These are phyloP conservation scores for Neospermospora avenae DNA, from an alignment of 2,329 filamentous ascomycete species.

Conservation along the genomic window DNA sequence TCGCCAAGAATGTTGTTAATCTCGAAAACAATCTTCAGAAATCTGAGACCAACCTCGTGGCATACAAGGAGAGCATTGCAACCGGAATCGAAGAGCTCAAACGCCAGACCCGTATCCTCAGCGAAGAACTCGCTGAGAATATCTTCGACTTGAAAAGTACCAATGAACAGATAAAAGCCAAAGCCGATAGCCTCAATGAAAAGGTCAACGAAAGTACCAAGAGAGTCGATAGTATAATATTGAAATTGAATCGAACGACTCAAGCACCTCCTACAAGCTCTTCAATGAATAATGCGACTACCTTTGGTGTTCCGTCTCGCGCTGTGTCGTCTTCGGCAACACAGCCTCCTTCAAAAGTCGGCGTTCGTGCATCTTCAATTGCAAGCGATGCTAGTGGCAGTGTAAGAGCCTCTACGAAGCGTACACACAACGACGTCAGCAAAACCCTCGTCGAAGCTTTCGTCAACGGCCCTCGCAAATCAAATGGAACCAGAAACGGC, in stretches of 20 bases:
- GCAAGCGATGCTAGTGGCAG: not conserved
- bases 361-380: not conserved
- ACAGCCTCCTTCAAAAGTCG: not conserved
- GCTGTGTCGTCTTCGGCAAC: not conserved
- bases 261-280: not conserved
- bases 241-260: not conserved
- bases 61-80: not conserved
- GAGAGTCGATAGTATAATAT: not conserved
- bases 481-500: not conserved
- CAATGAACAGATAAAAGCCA: not conserved
- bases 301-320: not conserved
- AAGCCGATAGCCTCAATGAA: not conserved
- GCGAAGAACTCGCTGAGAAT: not conserved
- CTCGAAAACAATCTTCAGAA: not conserved
- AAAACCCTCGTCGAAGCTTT: too few relatives aligned
- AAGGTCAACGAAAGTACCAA: not conserved
- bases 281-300: not conserved
- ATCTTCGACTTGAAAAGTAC: not conserved
- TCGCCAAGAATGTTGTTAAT: not conserved
- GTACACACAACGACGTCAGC: not conserved
- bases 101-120: not conserved
- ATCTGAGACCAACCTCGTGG: not conserved
- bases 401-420: not conserved
- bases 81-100: not conserved
- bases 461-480: not conserved